Base-by-base conservation (phyloP, 768 basidiomycete genomes). In the Leccinellum albellum region DNA sequence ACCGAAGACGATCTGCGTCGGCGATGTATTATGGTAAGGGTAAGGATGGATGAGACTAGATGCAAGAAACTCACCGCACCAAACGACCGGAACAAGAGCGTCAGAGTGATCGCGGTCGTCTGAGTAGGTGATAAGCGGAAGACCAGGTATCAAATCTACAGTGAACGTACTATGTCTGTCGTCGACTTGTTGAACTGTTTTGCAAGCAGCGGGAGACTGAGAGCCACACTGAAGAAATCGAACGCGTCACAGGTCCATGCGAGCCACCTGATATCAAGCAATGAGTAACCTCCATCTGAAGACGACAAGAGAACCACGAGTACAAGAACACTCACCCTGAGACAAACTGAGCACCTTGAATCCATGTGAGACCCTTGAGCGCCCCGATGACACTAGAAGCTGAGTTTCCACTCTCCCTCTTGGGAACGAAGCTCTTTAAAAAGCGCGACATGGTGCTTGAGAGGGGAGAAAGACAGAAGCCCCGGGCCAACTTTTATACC, bases 41-140 rank as follows among this genome's bases (percentile, higher is more conserved):
- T 45, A 17, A 46, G 2, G 28, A 23, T 26, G 0, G 9, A 26
- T 26, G 17, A 53, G 54, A 68, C 12, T 12, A 21, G 31, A 21
- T 4, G n/a, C 20, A 6, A 23, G 31, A 20, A 45, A 3, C 80
- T 64, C 42, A 79, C 87, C 15, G 89, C 88, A 47, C 89, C 89
- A 51, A 86, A 70, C 0, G 90, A 88, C 55, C 95, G 84, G 77
- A 98, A 90, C 10, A 98, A 80, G 1, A 98, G 80, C 0, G 95
- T 97, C 45, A 98, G 79, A 15, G 95, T 97, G 68, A 98, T 94
- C 2, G 91, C 85, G 26, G 86, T 85, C 50, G 91, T 91, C 79
- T 81, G 57, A 28, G 15, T 1, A 32, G 8, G 45, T 17, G 24
- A 46, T 62, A 17, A 61, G 57, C 29, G 24, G 49, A 37, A 8